Conservation (phyloP, 805 yeast species). For the Geotrichum ghanense region DNA sequence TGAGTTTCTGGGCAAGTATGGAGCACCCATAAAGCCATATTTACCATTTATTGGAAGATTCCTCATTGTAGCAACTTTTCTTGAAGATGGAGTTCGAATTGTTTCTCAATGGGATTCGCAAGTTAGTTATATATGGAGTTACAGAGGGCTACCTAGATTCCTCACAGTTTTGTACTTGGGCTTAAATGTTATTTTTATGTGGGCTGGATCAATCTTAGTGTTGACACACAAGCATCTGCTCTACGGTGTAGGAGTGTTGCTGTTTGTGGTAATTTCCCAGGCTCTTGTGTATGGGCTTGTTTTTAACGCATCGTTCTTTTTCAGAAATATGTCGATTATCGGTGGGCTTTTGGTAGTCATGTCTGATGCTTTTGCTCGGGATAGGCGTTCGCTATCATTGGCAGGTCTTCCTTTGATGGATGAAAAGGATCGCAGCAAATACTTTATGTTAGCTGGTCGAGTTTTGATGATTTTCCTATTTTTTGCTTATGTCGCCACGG, state of each 20-base stretch:
- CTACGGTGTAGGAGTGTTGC: conserved; percentile 57
- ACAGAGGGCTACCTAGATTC: conserved; percentile 68
- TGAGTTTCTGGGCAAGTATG: conserved; percentile 22
- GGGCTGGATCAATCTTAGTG: conserved; percentile 57
- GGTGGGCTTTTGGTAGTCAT: conserved; percentile 87
- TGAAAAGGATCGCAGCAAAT: conserved; percentile 65
- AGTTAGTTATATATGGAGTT: conserved; percentile 68
- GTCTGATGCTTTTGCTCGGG: conserved; percentile 75
- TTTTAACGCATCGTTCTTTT: conserved; percentile 67
- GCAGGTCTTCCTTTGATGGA: conserved; percentile 67
- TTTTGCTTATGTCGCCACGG: conserved; percentile 66
- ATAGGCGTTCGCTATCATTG: conserved; percentile 50
- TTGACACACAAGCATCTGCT: conserved; percentile 57
- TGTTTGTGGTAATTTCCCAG: conserved; percentile 66
- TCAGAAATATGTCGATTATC: conserved; percentile 78
- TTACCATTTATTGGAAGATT: conserved; percentile 84
- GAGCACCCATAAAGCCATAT: conserved; percentile 28
- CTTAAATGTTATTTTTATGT: conserved; percentile 57
- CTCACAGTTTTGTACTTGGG: conserved; percentile 63
- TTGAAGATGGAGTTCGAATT: conserved; percentile 80
- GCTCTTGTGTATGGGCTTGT: conserved; percentile 82
- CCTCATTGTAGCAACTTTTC: conserved; percentile 85
- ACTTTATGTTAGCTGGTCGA: conserved; percentile 79
- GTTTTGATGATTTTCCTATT: conserved; percentile 75
- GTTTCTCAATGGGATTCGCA: conserved; percentile 85